Conservation (phyloP, 768 basidiomycete genomes). For the Tulasnella sp. region DNA sequence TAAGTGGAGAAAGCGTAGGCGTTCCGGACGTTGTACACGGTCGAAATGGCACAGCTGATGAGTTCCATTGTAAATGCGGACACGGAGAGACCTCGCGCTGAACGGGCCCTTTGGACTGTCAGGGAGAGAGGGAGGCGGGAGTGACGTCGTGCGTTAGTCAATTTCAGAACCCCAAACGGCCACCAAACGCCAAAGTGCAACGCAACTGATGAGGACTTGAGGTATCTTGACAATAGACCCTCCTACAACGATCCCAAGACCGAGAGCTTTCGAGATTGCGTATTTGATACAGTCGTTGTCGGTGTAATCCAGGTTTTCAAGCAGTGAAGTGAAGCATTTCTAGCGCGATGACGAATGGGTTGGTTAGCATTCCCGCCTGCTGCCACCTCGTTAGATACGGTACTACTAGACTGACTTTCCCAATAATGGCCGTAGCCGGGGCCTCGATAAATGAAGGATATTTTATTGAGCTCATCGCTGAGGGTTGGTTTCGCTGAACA, state of each 20-base stretch:
- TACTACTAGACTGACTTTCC: slow-evolving; percentile 45
- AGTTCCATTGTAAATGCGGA: slow-evolving; percentile 88
- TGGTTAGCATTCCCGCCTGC: not conserved
- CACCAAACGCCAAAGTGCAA: slow-evolving; percentile 13
- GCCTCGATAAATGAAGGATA: slow-evolving; percentile 81
- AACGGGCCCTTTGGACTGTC: slow-evolving; percentile 60
- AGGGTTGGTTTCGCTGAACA: not conserved
- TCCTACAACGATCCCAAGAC: slow-evolving; percentile 84
- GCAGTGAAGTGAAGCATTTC: slow-evolving; percentile 86
- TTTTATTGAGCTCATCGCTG: slow-evolving; percentile 33
- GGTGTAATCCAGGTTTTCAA: slow-evolving; percentile 71
- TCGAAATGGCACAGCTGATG: slow-evolving; percentile 77
- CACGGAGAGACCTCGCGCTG: slow-evolving; percentile 81
- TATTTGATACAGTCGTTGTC: slow-evolving; percentile 85
- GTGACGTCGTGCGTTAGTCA: slow-evolving; percentile 7
- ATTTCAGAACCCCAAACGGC: not conserved
- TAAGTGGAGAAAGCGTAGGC: slow-evolving; percentile 94
- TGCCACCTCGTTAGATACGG: not conserved
- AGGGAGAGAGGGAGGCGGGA: not conserved
- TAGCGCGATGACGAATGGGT: slow-evolving; percentile 29
- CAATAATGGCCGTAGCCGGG: slow-evolving; percentile 72
- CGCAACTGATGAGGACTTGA: slow-evolving; percentile 76
- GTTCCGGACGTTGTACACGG: slow-evolving; percentile 79
- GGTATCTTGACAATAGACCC: slow-evolving; percentile 96
- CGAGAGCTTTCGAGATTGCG: slow-evolving; percentile 83